Evolutionary conservation across 1,284 basidiomycete species (phyloP).

Genomic region (Melampsora occidentalis): DNA sequence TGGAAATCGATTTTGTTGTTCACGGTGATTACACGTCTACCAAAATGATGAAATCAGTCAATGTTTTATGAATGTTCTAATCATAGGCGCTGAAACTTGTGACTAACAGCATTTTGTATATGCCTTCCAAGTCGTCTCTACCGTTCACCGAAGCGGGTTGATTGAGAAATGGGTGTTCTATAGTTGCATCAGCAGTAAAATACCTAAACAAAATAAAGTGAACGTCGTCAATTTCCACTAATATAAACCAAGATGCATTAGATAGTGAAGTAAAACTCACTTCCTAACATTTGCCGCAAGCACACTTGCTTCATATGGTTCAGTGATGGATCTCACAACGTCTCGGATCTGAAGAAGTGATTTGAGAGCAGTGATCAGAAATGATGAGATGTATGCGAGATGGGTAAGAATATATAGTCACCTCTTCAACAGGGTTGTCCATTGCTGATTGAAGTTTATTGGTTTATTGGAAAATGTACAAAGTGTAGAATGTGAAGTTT

Average conservation of each 20-base stretch:
- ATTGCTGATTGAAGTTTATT: not conserved
- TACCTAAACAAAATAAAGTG: conserved; percentile 8
- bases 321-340: conserved; percentile 37
- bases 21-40: not conserved
- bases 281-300: conserved; percentile 24
- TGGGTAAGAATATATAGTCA: not conserved
- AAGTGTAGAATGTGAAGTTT: not conserved
- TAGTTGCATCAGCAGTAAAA: conserved; percentile 29
- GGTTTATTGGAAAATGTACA: not conserved
- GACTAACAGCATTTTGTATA: conserved; percentile 24
- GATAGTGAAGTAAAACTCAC: conserved; percentile 7
- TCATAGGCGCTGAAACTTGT: not conserved
- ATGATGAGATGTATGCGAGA: not conserved
- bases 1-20: conserved; percentile 39
- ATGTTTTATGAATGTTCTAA: too few species aligned
- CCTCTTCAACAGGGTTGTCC: conserved; percentile 2
- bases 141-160: conserved; percentile 15
- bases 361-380: not conserved
- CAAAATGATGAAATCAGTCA: not conserved
- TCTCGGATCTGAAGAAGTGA: conserved; percentile 21
- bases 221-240: too few species aligned
- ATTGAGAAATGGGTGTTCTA: conserved; percentile 20
- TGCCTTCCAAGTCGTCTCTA: conserved; percentile 8
- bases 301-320: conserved; percentile 17
- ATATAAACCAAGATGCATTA: not conserved